These are phyloP conservation scores for Synura sp. DNA, from an alignment of 352 stramenopile species.

Conservation along the genomic window DNA sequence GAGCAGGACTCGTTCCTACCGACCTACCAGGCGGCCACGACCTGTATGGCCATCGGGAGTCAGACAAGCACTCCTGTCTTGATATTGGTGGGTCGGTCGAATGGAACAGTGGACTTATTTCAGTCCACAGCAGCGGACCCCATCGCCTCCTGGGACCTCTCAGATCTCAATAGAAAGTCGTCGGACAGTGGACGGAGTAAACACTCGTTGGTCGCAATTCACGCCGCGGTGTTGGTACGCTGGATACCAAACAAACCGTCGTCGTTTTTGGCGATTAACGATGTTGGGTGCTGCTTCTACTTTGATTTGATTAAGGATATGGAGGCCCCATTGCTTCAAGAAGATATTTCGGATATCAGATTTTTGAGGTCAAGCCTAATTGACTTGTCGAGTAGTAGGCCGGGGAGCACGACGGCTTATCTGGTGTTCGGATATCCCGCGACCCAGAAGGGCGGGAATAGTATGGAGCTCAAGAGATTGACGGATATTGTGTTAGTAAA, in stretches of 20 bases:
- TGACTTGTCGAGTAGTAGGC: no score
- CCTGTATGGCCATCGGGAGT: not conserved
- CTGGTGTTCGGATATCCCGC: no score
- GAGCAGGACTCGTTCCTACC: not conserved
- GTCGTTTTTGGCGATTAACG: not conserved
- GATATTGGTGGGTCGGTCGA: not conserved
- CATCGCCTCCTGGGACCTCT: not conserved
- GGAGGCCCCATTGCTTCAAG: not conserved
- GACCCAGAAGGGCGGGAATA: no score
- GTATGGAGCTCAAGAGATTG: no score
- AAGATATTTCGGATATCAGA: no score
- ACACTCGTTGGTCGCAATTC: not conserved
- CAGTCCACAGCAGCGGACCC: not conserved
- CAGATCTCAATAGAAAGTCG: not conserved
- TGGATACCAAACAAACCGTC: not conserved
- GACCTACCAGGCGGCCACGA: not conserved
- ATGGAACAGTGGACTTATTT: not conserved
- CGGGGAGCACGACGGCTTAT: no score
- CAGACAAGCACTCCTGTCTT: not conserved
- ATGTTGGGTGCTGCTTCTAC: not conserved
- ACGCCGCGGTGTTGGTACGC: not conserved
- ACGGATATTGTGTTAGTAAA: no score
- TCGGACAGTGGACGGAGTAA: not conserved
- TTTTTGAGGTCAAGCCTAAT: no score
- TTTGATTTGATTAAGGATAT: not conserved